A percentile compares a stretch with the other conserved stretches of the same genome.
Evolutionary conservation across 2,329 filamentous ascomycete genomes (phyloP).

Genomic region (Hymenoscyphus infarciens): DNA sequence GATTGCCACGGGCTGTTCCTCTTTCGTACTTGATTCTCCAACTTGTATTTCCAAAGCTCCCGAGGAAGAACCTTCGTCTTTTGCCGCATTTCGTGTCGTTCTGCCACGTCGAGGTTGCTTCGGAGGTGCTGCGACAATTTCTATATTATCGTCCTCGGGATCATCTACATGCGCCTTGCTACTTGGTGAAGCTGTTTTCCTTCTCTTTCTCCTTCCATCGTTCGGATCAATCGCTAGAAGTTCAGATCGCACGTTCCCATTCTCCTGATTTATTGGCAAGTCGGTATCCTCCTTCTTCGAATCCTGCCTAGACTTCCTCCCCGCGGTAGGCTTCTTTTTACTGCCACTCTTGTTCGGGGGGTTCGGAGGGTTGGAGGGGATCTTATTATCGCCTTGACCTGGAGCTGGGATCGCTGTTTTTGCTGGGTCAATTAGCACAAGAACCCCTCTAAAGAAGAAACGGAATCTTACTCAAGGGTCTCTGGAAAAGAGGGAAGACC

Average conservation of each 20-base stretch:
- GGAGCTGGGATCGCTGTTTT: not conserved
- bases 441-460: not conserved
- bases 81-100: not conserved
- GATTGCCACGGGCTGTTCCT: not conserved
- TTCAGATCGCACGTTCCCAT: slow-evolving; percentile 17
- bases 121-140: not conserved
- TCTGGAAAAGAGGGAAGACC: slow-evolving; percentile 35
- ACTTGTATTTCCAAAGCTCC: not conserved
- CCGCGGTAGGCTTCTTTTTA: not conserved
- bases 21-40: not conserved
- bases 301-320: not conserved
- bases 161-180: slow-evolving; percentile 12
- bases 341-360: slow-evolving; percentile 24
- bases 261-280: not conserved
- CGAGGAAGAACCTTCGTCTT: not conserved
- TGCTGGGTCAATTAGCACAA: slow-evolving; percentile 2
- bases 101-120: not conserved
- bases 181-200: slow-evolving; percentile 38
- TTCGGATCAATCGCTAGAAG: slow-evolving; percentile 33
- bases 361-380: slow-evolving; percentile 35
- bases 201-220: slow-evolving; percentile 42
- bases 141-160: slow-evolving; percentile 10
- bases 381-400: slow-evolving; percentile 21
- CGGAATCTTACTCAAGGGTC: slow-evolving; percentile 26
- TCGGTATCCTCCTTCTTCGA: not conserved